A percentile compares a stretch with the other conserved stretches of the same genome.
Conservation (phyloP, 202 grass and related monocot species). For the Musa balbisiana region DNA sequence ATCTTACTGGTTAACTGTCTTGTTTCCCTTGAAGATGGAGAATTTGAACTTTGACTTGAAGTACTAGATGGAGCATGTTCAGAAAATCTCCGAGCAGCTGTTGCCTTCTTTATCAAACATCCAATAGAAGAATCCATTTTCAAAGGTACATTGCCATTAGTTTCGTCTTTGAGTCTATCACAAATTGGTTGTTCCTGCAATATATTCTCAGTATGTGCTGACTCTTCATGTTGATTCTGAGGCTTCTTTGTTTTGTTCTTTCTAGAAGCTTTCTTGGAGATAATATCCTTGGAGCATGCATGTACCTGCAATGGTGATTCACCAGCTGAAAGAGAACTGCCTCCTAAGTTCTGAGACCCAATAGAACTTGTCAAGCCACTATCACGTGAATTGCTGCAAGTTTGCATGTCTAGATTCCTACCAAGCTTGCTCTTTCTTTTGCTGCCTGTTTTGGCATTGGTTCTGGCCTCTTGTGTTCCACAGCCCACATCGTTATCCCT, state of each 20-base stretch:
- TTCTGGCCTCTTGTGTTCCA: slow-evolving; percentile 2
- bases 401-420: slow-evolving; percentile 24
- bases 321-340: slow-evolving; percentile 12
- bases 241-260: slow-evolving; percentile 27
- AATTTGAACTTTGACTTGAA: slow-evolving; percentile 22
- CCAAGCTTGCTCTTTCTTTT: slow-evolving; percentile 24
- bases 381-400: slow-evolving; percentile 13
- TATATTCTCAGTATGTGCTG: slow-evolving; percentile 16
- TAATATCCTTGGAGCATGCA: slow-evolving; percentile 25
- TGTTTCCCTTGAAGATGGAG: slow-evolving; percentile 27
- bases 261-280: slow-evolving; percentile 13
- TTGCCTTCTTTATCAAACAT: slow-evolving; percentile 28
- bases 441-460: slow-evolving; percentile 5
- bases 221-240: slow-evolving; percentile 28
- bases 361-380: background rate
- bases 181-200: slow-evolving; percentile 11
- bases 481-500: slow-evolving; percentile 11
- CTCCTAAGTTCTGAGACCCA: background rate
- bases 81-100: slow-evolving; percentile 33
- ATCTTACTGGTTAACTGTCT: slow-evolving; percentile 25
- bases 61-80: slow-evolving; percentile 31
- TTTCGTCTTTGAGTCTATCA: slow-evolving; percentile 21
- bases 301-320: slow-evolving; percentile 26
- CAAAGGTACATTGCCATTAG: slow-evolving; percentile 20
- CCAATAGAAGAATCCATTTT: slow-evolving; percentile 27